Conservation (phyloP, 768 basidiomycete species). For the Trametes villosa region DNA sequence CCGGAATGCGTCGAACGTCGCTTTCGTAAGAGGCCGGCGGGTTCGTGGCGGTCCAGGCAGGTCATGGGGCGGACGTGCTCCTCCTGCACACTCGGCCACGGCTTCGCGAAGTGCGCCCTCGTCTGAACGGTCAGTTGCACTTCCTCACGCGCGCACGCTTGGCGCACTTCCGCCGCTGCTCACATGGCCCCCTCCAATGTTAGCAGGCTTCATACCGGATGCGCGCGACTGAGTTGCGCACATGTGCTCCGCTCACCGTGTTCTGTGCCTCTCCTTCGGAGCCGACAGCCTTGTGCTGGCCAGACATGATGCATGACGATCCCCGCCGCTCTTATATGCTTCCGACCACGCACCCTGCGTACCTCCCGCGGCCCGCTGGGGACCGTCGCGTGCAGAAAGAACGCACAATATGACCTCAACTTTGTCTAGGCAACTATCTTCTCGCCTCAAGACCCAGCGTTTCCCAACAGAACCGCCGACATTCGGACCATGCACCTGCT, state of each 20-base stretch:
- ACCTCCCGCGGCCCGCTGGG: background rate
- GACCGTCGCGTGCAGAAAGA: background rate
- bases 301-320: background rate
- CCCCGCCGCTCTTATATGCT: background rate
- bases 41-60: background rate
- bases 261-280: constrained; percentile 1
- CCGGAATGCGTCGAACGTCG: background rate
- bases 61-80: constrained; percentile 4
- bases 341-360: background rate
- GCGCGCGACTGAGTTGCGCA: background rate
- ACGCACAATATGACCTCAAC: background rate
- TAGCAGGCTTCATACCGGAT: background rate
- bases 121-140: background rate
- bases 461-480: background rate
- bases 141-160: background rate
- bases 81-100: background rate
- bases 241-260: background rate
- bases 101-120: background rate
- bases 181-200: constrained; percentile 7
- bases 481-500: background rate
- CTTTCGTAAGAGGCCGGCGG: background rate
- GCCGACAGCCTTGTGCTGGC: background rate
- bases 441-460: background rate
- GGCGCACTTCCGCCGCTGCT: constrained; percentile 2
- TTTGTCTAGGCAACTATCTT: background rate